Conservation (phyloP, 176 grass and related monocot species). For the Aegilops speltoides region DNA sequence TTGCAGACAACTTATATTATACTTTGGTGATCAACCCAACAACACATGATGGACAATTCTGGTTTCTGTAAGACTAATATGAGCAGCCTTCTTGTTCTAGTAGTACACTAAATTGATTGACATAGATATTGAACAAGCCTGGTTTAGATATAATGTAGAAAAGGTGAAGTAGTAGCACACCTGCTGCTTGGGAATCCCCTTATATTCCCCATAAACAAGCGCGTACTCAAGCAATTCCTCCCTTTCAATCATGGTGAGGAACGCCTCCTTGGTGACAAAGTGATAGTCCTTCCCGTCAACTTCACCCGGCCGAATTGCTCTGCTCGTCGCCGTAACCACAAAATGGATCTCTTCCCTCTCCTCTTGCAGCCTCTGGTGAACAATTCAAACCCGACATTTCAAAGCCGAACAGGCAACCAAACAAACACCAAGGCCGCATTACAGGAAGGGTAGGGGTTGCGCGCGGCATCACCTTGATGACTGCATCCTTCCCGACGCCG, state of each 20-base stretch:
- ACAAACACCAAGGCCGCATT: background rate
- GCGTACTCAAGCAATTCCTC: constrained; percentile 84
- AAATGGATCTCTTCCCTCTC: constrained; percentile 79
- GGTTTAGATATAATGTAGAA: background rate
- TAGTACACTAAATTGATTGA: background rate
- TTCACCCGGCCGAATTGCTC: constrained; percentile 64
- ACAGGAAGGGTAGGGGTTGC: background rate
- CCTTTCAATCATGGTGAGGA: constrained; percentile 84
- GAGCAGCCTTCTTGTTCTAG: background rate
- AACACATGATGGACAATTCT: background rate
- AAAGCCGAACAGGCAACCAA: background rate
- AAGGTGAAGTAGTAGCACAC: constrained; percentile 26
- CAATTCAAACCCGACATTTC: constrained; percentile 14
- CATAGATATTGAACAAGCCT: background rate
- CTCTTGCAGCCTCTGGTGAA: constrained; percentile 74
- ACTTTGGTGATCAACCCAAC: background rate
- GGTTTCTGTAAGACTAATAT: background rate
- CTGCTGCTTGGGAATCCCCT: constrained; percentile 96
- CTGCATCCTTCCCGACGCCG: constrained; percentile 93
- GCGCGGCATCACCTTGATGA: constrained; percentile 66
- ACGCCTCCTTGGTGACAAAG: constrained; percentile 86
- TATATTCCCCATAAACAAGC: constrained; percentile 94
- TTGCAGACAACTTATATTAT: background rate
- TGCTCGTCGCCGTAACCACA: constrained; percentile 78
- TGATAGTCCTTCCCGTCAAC: constrained; percentile 93